Evolutionary conservation across 2,329 filamentous ascomycete species (phyloP), one percentile per base, ranked within the genome.

Genomic region (Harringtonia lauricola): DNA sequence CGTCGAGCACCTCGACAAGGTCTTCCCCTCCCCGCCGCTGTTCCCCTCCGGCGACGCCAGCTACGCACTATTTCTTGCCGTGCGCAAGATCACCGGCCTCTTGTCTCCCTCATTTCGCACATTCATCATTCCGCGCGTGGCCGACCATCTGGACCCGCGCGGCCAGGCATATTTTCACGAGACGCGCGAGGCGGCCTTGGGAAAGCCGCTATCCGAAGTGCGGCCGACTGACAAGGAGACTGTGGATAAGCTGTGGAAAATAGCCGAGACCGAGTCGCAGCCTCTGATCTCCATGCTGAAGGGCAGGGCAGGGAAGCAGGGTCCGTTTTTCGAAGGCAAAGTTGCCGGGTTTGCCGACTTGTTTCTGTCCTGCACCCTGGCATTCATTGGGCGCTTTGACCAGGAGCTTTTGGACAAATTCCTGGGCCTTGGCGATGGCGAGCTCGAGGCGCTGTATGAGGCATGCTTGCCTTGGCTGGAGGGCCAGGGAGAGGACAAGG

Each of bases 401-500:
- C 3, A 8, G 28, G 28, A 17, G 28, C 19, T 43, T 4, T 43
- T 43, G 19, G 36, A 30, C 18, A 18, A 10, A 15, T 18, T 43
- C 4, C 13, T 39, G 41, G 19, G 8, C 3, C 18, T 34, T 8
- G 41, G 41, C 35, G 21, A 26, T 19, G 41, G 41, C 19, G 41
- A 43, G 36, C 9, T 43, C 17, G 26, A 43, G 36, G 41, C 41
- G 4, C 29, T 43, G 15, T 43, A 43, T n/a, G 19, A 22, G 2
- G 41, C 41, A 8, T 43, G 41, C 29, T 14, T 31, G 36, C 41
- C 41, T 3, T 43, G 41, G 35, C 28, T 43, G 3, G 41, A 43
- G 36, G 41, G 41, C 28, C 41, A 39, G n/a, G 41, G 41, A 35
- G 28, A 43, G 29, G 35, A 43, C 8, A 43, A 38, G 36, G 41